Conservation (phyloP, 345 rosid species). For the Nasturtium officinale region DNA sequence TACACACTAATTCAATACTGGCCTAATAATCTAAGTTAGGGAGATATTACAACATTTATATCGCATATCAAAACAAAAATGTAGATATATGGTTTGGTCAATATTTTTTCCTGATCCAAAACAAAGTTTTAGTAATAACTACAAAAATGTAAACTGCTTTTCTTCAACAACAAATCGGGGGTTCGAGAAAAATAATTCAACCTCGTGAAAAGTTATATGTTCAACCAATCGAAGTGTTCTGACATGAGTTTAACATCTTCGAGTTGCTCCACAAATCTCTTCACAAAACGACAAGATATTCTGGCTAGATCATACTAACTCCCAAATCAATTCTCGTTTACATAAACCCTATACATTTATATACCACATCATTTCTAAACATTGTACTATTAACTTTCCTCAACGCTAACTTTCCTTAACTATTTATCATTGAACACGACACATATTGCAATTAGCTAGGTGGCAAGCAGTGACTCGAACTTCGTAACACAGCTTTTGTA, state of each 20-base stretch:
- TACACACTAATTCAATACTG: not conserved
- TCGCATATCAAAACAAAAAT: not conserved
- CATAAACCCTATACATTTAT: slow-evolving; percentile 14
- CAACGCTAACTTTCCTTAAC: slow-evolving; percentile 9
- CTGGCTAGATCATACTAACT: slow-evolving; percentile 5
- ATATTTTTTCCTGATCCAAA: not conserved
- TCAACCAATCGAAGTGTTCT: slow-evolving; percentile 11
- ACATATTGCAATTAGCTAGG: slow-evolving; percentile 39
- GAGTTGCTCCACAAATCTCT: slow-evolving; percentile 27
- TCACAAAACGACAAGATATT: slow-evolving; percentile 11
- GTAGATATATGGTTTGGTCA: not conserved
- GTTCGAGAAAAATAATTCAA: not conserved
- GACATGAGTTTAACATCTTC: slow-evolving; percentile 6
- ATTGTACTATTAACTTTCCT: not conserved
- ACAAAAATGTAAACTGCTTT: not conserved
- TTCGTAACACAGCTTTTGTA: slow-evolving; percentile 28
- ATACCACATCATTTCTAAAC: slow-evolving; percentile 2
- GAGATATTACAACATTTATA: not conserved
- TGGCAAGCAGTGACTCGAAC: slow-evolving; percentile 32
- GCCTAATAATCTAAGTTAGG: not conserved
- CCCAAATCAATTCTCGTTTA: slow-evolving; percentile 36
- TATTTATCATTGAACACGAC: slow-evolving; percentile 29
- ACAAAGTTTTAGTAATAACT: not conserved
- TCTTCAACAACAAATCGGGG: not conserved
- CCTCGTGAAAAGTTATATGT: not conserved